Base-by-base conservation (phyloP, 148 eudicot genomes). In the Talinum fruticosum region DNA sequence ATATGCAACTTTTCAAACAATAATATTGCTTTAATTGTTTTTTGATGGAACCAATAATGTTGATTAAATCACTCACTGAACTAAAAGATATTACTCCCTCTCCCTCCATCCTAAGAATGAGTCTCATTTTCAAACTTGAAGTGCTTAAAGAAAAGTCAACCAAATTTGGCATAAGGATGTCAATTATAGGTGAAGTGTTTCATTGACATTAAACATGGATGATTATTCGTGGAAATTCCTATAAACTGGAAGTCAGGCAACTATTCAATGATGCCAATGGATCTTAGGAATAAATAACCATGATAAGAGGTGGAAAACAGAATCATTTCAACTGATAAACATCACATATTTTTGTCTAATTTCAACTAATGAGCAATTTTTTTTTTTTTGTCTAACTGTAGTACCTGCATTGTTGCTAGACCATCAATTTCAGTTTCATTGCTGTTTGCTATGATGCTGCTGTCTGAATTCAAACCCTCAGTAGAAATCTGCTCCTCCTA, bases 371-470 rank as follows among this genome's bases (percentile, higher is more conserved):
- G 0, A 23, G 66, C 74, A 80, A n/a, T 26, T 2, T 14, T 18
- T 8, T 12, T 37, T 37, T n/a, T 54, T 28, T 21, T 24, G 29
- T 77, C 74, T 33, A 66, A 53, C 19, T 37, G 53, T 36, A 73
- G 45, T 85, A 96, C 99, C 93, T 93, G 85, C 47, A 19, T 32
- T 73, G 79, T 85, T 32, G 28, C 87, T 85, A 84, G 83, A 32
- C 72, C 82, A 68, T 75, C 78, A 24, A 72, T 74, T 72, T 83
- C 89, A 45, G 64, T 82, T 36, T 79, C 86, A 36, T 76, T 81
- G 35, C 70, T 71, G 44, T 77, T 84, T 65, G 47, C 80, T 14
- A 79, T 18, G 35, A 64, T 75, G 66, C 78, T 77, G 28, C 79
- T 77, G 66, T 81, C 73, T 29, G 89, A 78, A 73, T 85, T 83